Evolutionary conservation across 352 stramenopile genomes (phyloP), one percentile per base, ranked within the genome.

Genomic region (Pythium utonaiense): DNA sequence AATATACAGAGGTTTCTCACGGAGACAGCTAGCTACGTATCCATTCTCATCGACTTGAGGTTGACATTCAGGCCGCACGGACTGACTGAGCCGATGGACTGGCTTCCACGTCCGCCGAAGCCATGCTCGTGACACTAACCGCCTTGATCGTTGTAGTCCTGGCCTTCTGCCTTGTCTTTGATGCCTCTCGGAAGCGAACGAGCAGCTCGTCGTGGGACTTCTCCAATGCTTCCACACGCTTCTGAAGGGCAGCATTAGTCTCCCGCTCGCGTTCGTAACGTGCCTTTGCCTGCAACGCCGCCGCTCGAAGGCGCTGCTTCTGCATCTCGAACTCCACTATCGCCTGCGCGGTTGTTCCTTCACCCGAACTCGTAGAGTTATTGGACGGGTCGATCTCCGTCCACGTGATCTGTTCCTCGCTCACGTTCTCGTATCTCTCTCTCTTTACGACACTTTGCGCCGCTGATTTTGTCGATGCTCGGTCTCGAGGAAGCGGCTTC

Each of bases 161-260:
- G 14, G 22, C 55, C 21, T 38, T 36, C 8, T 31, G 34, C 9
- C 33, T 47, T 38, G 54, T 34, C 14, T 51, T 51, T 2, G 55
- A 59, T 0, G 60, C 60, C 25, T 56, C 55, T 12, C 65, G 65
- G 38, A 65, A 69, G 7, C 65, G 54, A 17, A 58, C 33, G 5
- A 72, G 27, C 25, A 68, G 56, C 13, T 61, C 59, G 2, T 58
- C 25, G 14, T 64, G 53, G 17, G 45, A 50, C 7, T 36, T 52
- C 17, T 67, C 58, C 2, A 71, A 40, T 10, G 47, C 33, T 3
- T 55, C 25, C 6, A 71, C 14, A 7, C 53, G 45, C 14, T 22
- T 41, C 14, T 27, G 19, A 0, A 71, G 33, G 22, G 24, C 41
- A 9, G 36, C 27, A 16, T 60, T 66, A n/a, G 13, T 36, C 28